Evolutionary conservation across 2,329 filamentous ascomycete genomes (phyloP).

Genomic region (Neopestalotiopsis sp.): DNA sequence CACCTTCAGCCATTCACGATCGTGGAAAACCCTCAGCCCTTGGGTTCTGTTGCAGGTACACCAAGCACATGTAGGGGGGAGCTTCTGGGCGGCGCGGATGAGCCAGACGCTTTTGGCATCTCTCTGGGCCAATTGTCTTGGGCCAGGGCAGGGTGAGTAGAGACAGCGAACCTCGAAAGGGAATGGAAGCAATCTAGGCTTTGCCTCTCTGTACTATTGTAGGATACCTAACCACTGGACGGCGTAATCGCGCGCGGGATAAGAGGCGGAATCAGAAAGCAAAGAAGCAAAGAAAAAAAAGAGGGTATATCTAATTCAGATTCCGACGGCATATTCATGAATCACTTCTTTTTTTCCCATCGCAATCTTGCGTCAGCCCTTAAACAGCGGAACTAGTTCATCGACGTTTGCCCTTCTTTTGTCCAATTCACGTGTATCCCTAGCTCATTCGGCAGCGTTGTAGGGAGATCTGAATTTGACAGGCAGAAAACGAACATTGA

Average conservation of each 20-base stretch:
- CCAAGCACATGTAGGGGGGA: slow-evolving; percentile 24
- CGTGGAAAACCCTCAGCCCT: background rate
- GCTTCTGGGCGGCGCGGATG: slow-evolving; percentile 1
- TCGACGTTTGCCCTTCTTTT: slow-evolving; percentile 5
- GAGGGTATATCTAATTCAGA: slow-evolving; percentile 17
- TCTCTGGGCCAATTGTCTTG: slow-evolving; percentile 21
- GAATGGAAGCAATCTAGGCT: background rate
- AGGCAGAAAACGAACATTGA: slow-evolving; percentile 5
- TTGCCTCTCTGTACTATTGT: background rate
- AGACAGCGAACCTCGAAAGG: slow-evolving; percentile 16
- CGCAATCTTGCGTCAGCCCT: too few relatives aligned
- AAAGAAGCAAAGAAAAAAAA: background rate
- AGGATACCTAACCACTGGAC: background rate
- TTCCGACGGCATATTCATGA: background rate
- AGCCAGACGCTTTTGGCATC: slow-evolving; percentile 15
- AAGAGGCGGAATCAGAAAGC: slow-evolving; percentile 14
- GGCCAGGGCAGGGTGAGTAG: slow-evolving; percentile 9
- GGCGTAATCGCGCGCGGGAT: slow-evolving; percentile 5
- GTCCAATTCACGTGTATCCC: slow-evolving; percentile 16
- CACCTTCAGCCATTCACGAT: slow-evolving; percentile 11
- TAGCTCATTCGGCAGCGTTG: slow-evolving; percentile 1
- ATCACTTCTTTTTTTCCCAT: background rate
- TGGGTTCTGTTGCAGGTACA: background rate
- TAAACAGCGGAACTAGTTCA: background rate
- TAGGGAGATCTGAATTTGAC: slow-evolving; percentile 7